Percentiles rank a stretch among this genome's conserved stretches.
Evolutionary conservation across 2,329 filamentous ascomycete genomes (phyloP).

Genomic region (Sclerotiophoma versabilis): DNA sequence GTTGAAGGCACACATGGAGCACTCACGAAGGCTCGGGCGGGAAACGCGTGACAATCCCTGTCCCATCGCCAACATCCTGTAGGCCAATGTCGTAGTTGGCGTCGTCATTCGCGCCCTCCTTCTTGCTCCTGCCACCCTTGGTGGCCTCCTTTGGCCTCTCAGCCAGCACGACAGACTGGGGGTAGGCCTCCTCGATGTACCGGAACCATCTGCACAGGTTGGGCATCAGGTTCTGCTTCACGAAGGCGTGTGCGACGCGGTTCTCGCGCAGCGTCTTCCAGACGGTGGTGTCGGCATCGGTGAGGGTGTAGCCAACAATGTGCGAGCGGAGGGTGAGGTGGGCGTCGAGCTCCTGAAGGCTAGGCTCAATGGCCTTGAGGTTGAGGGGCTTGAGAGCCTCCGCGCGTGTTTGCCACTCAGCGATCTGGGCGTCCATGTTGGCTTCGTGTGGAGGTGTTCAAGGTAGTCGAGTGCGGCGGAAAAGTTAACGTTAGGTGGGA

Average conservation of each 20-base stretch:
- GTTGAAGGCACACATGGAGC: background rate
- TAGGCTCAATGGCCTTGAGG: constrained; percentile 81
- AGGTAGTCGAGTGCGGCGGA: constrained; percentile 2
- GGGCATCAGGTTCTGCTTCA: constrained; percentile 77
- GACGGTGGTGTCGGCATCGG: constrained; percentile 78
- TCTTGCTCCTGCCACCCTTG: constrained; percentile 73
- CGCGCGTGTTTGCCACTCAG: constrained; percentile 65
- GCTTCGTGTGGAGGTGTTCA: constrained; percentile 4
- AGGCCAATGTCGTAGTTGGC: constrained; percentile 90
- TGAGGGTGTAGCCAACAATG: constrained; percentile 79
- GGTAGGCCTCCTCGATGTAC: constrained; percentile 82
- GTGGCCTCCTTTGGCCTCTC: constrained; percentile 43
- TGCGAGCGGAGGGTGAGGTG: constrained; percentile 88
- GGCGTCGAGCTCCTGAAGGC: constrained; percentile 80
- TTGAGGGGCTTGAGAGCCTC: constrained; percentile 65
- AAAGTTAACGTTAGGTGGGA: constrained; percentile 26
- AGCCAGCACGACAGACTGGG: constrained; percentile 78
- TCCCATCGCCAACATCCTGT: constrained; percentile 77
- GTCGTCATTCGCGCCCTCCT: constrained; percentile 80
- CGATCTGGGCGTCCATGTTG: constrained; percentile 49
- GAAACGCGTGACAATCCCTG: constrained; percentile 85
- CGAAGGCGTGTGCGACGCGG: constrained; percentile 79
- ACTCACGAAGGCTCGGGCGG: constrained; percentile 88
- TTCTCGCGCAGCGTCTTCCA: constrained; percentile 86
- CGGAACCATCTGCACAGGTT: constrained; percentile 88